Percentiles rank a stretch among this genome's conserved stretches.
phyloP scores from a whole-genome alignment of 345 rosid genomes.

The Dimocarpus longan region DNA sequence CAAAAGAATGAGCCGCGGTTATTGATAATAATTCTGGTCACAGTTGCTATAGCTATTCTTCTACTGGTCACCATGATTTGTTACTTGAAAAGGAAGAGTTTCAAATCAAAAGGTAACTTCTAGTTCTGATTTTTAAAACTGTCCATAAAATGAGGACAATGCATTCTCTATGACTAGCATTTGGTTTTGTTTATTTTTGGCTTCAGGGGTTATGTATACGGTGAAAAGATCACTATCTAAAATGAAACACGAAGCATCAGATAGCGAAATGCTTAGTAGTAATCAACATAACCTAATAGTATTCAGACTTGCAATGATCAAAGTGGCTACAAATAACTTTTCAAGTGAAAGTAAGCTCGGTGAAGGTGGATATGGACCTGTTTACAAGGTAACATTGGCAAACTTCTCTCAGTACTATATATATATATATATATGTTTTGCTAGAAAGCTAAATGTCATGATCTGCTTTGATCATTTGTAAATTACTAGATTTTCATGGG shows the following conservation, averaged over 20 bases:
- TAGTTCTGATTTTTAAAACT: too few relatives aligned
- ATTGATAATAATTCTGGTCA: not conserved
- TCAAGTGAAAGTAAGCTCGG: slow-evolving; percentile 24
- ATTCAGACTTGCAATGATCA: slow-evolving; percentile 15
- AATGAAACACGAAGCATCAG: not conserved
- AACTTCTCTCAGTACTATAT: not conserved
- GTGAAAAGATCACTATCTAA: slow-evolving; percentile 4
- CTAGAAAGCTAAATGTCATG: not conserved
- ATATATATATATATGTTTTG: too few relatives aligned
- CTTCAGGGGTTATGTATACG: not conserved
- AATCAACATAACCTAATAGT: slow-evolving; percentile 13
- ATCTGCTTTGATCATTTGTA: too few relatives aligned
- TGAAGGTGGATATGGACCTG: slow-evolving; percentile 32
- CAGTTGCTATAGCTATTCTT: not conserved
- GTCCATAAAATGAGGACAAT: too few relatives aligned
- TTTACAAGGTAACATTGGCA: slow-evolving; percentile 19
- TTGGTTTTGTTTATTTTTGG: too few relatives aligned
- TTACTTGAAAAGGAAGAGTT: too few relatives aligned
- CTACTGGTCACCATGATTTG: too few relatives aligned
- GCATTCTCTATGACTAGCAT: too few relatives aligned
- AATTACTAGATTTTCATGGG: not conserved
- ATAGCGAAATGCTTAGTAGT: not conserved
- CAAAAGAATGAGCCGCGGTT: not conserved
- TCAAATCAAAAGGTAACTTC: too few relatives aligned
- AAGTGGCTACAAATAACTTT: slow-evolving; percentile 20